Evolutionary conservation across 179 eudicot species (phyloP).

Genomic region (Beta lomatogona): DNA sequence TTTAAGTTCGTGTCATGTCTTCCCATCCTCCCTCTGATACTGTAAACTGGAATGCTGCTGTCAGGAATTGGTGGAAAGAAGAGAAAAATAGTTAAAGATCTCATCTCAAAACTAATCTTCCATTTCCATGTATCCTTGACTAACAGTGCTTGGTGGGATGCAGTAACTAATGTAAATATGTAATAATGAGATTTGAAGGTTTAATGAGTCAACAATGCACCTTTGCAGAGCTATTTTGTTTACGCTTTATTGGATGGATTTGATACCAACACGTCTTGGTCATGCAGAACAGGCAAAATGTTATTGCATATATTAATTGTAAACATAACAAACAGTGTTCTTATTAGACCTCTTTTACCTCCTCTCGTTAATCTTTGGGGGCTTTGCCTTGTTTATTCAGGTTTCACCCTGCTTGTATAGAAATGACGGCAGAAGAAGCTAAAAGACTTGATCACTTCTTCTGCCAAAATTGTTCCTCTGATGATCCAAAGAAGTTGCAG

Average conservation of each 20-base stretch:
- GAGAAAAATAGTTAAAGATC: neutral
- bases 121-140: neutral
- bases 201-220: neutral
- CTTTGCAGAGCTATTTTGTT: neutral
- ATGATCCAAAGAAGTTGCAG: constrained; percentile 64
- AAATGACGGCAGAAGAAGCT: constrained; percentile 83
- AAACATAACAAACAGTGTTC: neutral
- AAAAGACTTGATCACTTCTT: constrained; percentile 67
- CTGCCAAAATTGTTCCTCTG: constrained; percentile 71
- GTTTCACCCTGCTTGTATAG: constrained; percentile 89
- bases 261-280: neutral
- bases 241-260: too few species aligned
- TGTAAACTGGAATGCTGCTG: neutral
- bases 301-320: neutral
- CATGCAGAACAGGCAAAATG: too few species aligned
- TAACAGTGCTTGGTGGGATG: neutral
- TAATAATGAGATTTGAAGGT: too few species aligned
- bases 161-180: too few species aligned
- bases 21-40: neutral
- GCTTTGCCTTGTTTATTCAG: constrained; percentile 36
- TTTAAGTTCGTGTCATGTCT: constrained; percentile 4
- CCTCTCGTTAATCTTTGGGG: neutral
- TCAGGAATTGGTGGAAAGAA: neutral
- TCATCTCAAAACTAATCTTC: neutral
- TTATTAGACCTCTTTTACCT: neutral